Evolutionary conservation across 495 filamentous ascomycete species (phyloP).

Genomic region (Pyrenula massariospora): DNA sequence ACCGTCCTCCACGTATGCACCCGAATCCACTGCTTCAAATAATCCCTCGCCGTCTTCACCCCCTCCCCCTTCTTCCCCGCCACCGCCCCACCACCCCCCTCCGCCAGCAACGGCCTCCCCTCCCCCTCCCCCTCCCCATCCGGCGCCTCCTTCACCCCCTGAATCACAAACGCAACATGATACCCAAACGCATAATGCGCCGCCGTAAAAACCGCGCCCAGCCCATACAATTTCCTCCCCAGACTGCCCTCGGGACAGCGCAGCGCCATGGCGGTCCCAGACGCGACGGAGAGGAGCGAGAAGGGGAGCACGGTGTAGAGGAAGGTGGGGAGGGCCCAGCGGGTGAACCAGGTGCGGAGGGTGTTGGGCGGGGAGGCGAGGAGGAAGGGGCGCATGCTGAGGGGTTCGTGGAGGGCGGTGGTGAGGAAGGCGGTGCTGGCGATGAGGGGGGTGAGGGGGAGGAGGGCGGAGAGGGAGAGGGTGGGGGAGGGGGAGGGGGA

Average conservation of each 20-base stretch:
- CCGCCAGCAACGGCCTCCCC: neutral
- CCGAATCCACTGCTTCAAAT: neutral
- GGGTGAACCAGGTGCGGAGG: neutral
- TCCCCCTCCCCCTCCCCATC: neutral
- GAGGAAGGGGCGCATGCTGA: neutral
- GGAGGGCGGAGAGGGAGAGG: constrained; percentile 17
- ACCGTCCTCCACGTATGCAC: neutral
- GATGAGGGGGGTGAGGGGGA: constrained; percentile 15
- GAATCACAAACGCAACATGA: neutral
- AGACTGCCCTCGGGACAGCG: neutral
- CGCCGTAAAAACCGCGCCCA: neutral
- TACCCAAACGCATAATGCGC: neutral
- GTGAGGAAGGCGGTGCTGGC: constrained; percentile 6
- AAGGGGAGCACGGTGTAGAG: neutral
- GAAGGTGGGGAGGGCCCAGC: neutral
- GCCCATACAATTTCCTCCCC: neutral
- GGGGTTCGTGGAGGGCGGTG: neutral
- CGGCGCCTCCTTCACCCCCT: neutral
- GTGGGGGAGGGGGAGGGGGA: constrained; percentile 15
- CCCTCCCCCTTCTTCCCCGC: neutral
- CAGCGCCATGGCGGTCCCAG: neutral
- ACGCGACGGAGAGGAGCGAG: neutral
- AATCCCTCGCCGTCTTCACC: neutral
- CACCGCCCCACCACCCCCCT: neutral
- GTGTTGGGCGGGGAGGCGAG: neutral